Conservation (phyloP, 257 asterid genomes). For the Nicotiana noctiflora region DNA sequence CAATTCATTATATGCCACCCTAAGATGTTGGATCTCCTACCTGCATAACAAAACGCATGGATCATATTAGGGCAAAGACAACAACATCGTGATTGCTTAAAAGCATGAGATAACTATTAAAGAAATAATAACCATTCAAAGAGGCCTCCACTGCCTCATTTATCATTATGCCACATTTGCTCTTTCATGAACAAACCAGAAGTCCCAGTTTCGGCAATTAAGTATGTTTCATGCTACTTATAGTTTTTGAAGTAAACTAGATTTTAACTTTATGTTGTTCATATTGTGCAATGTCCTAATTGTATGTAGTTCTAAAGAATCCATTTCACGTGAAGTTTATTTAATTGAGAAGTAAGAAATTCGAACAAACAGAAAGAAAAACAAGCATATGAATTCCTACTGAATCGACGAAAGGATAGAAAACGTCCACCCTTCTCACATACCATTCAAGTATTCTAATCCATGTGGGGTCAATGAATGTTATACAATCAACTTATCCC, state of each 20-base stretch:
- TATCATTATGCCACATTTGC: neutral
- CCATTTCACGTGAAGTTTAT: neutral
- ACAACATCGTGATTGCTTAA: neutral
- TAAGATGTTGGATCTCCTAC: conserved; percentile 26
- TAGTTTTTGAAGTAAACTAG: neutral
- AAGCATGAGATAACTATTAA: conserved; percentile 7
- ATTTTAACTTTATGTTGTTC: neutral
- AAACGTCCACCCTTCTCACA: neutral
- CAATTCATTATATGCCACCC: conserved; percentile 61
- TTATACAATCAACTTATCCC: neutral
- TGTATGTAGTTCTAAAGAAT: neutral
- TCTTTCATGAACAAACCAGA: neutral
- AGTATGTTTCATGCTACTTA: neutral
- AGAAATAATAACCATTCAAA: conserved; percentile 1
- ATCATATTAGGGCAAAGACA: conserved; percentile 18
- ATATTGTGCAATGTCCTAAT: neutral
- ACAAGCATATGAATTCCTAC: neutral
- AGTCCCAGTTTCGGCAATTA: neutral
- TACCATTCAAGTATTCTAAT: neutral
- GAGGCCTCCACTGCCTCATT: neutral
- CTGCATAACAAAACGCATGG: conserved; percentile 28
- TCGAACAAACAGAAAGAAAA: neutral
- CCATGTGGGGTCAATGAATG: neutral
- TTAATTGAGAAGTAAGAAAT: neutral
- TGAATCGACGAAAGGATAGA: neutral